Evolutionary conservation across 2,329 filamentous ascomycete genomes (phyloP), one percentile per base, ranked within the genome.

Genomic region (Sphaceloma murrayae): DNA sequence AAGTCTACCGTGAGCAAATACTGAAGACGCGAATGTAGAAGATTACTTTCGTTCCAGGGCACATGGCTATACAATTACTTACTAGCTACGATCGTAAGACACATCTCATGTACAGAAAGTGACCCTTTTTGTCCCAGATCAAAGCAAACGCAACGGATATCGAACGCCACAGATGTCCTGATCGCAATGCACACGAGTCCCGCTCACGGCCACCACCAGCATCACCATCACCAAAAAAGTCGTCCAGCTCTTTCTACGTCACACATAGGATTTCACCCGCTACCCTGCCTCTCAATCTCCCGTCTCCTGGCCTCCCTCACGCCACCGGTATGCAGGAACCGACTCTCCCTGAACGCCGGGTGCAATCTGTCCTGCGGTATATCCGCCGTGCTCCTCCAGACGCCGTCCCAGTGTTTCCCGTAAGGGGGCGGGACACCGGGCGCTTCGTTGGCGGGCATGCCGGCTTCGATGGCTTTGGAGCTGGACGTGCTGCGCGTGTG

Each of bases 221-320:
- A n/a, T 13, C 3, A 3, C 14, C 3, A 16, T 14, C 4, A 33
- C n/a, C n/a, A n/a, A n/a, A n/a, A n/a, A n/a, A n/a, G n/a, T n/a
- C n/a, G n/a, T n/a, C n/a, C n/a, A n/a, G n/a, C n/a, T n/a, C n/a
- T n/a, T n/a, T n/a, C n/a, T n/a, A n/a, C n/a, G n/a, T n/a, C n/a
- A n/a, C n/a, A n/a, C n/a, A n/a, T n/a, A n/a, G n/a, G n/a, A n/a
- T n/a, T n/a, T n/a, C n/a, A n/a, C n/a, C n/a, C n/a, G n/a, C n/a
- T n/a, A n/a, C n/a, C n/a, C n/a, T n/a, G n/a, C 11, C 42, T 13
- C 18, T 45, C 42, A 19, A 45, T 45, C 31, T 45, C 42, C 31
- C 31, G 24, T 16, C 42, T 34, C 11, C 42, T 19, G 14, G 21
- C 42, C 31, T 45, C 42, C 16, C 42, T 22, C 6, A 19, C 42